Evolutionary conservation across 2,329 filamentous ascomycete species (phyloP).

Genomic region (Triangularia setosa): DNA sequence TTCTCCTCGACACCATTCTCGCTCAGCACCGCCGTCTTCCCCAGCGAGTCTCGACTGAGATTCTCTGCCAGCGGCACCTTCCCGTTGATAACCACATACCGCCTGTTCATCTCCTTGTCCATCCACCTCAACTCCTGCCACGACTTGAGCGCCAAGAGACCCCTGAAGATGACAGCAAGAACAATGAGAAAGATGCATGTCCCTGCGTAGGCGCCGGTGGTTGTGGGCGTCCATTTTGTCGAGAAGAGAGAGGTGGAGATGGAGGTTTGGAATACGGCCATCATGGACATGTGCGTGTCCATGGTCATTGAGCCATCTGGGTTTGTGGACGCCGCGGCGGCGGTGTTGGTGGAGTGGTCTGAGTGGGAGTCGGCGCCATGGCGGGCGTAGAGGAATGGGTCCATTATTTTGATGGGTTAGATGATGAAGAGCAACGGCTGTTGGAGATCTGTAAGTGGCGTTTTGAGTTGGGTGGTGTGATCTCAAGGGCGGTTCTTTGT

Average conservation of each 20-base stretch:
- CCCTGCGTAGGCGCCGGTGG: constrained; percentile 70
- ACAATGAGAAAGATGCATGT: constrained; percentile 89
- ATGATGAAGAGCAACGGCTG: not conserved
- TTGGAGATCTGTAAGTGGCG: not conserved
- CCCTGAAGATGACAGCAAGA: constrained; percentile 66
- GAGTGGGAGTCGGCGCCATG: constrained; percentile 6
- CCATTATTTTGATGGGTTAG: not conserved
- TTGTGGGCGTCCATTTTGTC: constrained; percentile 67
- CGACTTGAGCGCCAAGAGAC: constrained; percentile 67
- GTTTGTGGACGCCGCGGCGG: not conserved
- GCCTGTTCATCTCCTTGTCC: constrained; percentile 65
- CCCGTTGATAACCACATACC: constrained; percentile 72
- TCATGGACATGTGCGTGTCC: constrained; percentile 36
- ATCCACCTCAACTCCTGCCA: constrained; percentile 62
- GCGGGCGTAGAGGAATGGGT: constrained; percentile 5
- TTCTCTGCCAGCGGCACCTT: constrained; percentile 56
- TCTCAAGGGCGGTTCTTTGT: not conserved
- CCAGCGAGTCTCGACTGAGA: constrained; percentile 55
- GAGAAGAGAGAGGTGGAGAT: constrained; percentile 54
- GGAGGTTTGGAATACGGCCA: constrained; percentile 58
- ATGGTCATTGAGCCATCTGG: constrained; percentile 20
- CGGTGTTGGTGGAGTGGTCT: constrained; percentile 1
- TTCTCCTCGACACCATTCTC: constrained; percentile 78
- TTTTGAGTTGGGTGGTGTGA: not conserved
- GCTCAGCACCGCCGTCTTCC: constrained; percentile 62